These are phyloP conservation scores for Amanita jacksonii DNA, from an alignment of 768 basidiomycete species.

Conservation along the genomic window DNA sequence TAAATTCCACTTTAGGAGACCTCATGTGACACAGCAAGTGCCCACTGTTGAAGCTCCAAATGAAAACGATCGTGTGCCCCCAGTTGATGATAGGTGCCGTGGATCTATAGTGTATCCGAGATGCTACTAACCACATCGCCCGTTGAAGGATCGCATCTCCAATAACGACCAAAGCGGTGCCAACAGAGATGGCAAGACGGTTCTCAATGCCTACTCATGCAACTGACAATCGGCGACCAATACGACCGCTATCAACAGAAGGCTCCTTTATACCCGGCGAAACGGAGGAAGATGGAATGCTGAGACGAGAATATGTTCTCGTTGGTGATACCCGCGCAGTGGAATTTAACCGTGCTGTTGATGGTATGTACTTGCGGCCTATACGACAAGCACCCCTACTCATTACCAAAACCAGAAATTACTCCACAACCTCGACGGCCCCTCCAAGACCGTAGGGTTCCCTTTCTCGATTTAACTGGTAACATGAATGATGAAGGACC, in stretches of 20 bases:
- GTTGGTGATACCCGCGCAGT: slow-evolving; percentile 86
- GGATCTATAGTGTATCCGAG: background rate
- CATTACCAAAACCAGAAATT: slow-evolving; percentile 41
- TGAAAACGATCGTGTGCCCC: background rate
- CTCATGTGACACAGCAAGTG: slow-evolving; percentile 1
- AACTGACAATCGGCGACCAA: slow-evolving; percentile 10
- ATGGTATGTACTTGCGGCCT: slow-evolving; percentile 46
- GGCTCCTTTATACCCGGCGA: slow-evolving; percentile 73
- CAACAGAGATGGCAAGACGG: slow-evolving; percentile 4
- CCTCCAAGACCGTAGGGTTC: slow-evolving; percentile 45
- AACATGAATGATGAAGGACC: slow-evolving; percentile 20
- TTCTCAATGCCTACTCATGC: slow-evolving; percentile 2
- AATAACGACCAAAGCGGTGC: background rate
- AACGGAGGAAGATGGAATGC: slow-evolving; percentile 72
- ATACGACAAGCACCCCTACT: slow-evolving; percentile 1
- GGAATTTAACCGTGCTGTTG: slow-evolving; percentile 86
- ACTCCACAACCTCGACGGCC: slow-evolving; percentile 48
- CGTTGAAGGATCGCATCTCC: slow-evolving; percentile 2
- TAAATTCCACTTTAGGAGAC: slow-evolving; percentile 60
- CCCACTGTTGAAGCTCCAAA: slow-evolving; percentile 1
- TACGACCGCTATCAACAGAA: slow-evolving; percentile 37
- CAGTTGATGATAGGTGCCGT: background rate
- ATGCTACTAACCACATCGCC: background rate
- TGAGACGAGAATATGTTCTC: slow-evolving; percentile 86
- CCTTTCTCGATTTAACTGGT: slow-evolving; percentile 39